These are phyloP conservation scores for Amaranthus tricolor DNA, from an alignment of 179 eudicot genomes.

Conservation along the genomic window DNA sequence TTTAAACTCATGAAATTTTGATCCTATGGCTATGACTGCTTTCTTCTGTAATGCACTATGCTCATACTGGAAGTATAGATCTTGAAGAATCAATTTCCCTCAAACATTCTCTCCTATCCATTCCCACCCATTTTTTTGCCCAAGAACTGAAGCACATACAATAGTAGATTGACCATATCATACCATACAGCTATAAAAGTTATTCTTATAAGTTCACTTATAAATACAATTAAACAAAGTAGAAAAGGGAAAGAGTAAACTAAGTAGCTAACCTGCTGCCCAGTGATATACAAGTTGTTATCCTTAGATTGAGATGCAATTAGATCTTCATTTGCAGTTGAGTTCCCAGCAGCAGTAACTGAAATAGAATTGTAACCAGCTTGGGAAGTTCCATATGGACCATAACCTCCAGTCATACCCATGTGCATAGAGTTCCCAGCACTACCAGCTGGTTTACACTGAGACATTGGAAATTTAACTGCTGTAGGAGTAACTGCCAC, in stretches of 20 bases:
- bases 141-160: not conserved
- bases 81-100: too few relatives aligned
- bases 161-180: not conserved
- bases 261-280: conserved; percentile 63
- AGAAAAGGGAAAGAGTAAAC: not conserved
- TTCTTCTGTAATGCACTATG: not conserved
- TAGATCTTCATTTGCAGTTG: conserved; percentile 62
- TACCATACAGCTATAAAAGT: not conserved
- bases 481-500: conserved; percentile 34
- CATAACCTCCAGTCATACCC: conserved; percentile 57
- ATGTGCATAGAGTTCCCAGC: conserved; percentile 54
- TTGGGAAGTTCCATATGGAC: conserved; percentile 55
- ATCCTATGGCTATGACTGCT: not conserved
- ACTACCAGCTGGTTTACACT: conserved; percentile 61
- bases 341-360: conserved; percentile 50
- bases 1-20: not conserved
- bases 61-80: not conserved
- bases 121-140: not conserved
- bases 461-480: conserved; percentile 62
- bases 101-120: not conserved
- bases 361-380: conserved; percentile 50
- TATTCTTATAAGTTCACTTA: not conserved
- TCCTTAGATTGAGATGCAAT: conserved; percentile 69
- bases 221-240: not conserved
- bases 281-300: conserved; percentile 52